Base-by-base conservation (phyloP, 805 yeast species). In the Ogataea wickerhamii region DNA sequence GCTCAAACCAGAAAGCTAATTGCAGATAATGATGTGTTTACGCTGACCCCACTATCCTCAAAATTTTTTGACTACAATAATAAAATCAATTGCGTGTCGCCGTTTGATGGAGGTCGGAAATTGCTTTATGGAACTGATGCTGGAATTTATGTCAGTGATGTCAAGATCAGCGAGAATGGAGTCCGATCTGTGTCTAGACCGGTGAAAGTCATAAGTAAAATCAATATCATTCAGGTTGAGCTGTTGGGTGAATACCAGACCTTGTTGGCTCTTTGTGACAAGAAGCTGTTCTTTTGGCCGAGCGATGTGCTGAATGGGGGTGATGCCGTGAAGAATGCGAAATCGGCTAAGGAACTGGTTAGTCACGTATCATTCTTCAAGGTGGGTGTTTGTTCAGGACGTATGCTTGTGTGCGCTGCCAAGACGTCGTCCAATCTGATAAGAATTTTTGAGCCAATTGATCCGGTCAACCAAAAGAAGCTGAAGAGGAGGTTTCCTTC, bases 31-130 rank as follows among this genome's bases (percentile, higher is more conserved):
- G 93, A 87, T 49, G 82, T 91, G 45, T 88, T 84, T 60, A 80
- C 93, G 1, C 66, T 82, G 46, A 78, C 81, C 13, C 82, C 87
- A 44, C 70, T 87, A 38, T 85, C 83, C 47, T 80, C 87, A 18
- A 71, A 83, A 44, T 78, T 78, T 53, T 89, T 89, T 61, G 87
- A 79, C 47, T 77, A 80, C 34, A 71, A 71, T 16, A 79, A 89
- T 55, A 76, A 83, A 44, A 85, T 91, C 51, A 88, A 87, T 56
- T 88, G 97, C 67, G 91, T 88, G 20, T 88, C 85, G 27, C 95
- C 96, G 23, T 83, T 86, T 60, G 95, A 93, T 56, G 96, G 96
- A 37, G 98, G 98, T 16, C 76, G 95, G 47, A 86, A 89, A 56
- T 65, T 89, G 47, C 60, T 93, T 24, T 89, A 86, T 55, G 98